phyloP scores from a whole-genome alignment of 305 asterid genomes.

The Stenogyne calaminthoides region DNA sequence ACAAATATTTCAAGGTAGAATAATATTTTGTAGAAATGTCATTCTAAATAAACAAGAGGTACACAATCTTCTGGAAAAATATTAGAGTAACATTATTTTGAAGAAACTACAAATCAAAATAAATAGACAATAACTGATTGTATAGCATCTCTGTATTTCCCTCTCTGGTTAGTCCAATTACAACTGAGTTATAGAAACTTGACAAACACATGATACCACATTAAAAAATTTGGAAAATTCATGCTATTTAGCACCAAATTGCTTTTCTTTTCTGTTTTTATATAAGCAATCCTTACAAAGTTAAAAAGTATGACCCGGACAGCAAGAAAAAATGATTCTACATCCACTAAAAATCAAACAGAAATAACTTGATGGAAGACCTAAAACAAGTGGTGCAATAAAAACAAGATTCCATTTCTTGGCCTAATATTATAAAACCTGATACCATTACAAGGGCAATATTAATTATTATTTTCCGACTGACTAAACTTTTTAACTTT shows the following conservation, averaged over 20 bases:
- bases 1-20: constrained; percentile 21
- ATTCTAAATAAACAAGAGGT: too few relatives aligned
- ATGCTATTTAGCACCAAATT: neutral
- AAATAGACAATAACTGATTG: too few relatives aligned
- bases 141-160: too few relatives aligned
- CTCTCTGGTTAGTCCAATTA: neutral
- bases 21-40: constrained; percentile 14
- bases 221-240: neutral
- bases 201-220: neutral
- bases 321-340: neutral
- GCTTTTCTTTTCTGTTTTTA: neutral
- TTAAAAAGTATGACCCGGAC: neutral
- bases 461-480: constrained; percentile 3
- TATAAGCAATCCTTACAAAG: neutral
- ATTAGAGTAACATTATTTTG: constrained; percentile 14
- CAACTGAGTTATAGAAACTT: neutral
- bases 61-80: neutral
- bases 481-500: constrained; percentile 7
- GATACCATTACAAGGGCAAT: constrained; percentile 2
- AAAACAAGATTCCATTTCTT: neutral
- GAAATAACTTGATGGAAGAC: neutral
- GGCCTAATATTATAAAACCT: neutral
- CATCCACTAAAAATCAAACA: neutral
- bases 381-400: neutral
- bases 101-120: constrained; percentile 1